A percentile compares a stretch with the other conserved stretches of the same genome.
phyloP scores from a whole-genome alignment of 352 stramenopile species.

The Phytophthora syringae region DNA sequence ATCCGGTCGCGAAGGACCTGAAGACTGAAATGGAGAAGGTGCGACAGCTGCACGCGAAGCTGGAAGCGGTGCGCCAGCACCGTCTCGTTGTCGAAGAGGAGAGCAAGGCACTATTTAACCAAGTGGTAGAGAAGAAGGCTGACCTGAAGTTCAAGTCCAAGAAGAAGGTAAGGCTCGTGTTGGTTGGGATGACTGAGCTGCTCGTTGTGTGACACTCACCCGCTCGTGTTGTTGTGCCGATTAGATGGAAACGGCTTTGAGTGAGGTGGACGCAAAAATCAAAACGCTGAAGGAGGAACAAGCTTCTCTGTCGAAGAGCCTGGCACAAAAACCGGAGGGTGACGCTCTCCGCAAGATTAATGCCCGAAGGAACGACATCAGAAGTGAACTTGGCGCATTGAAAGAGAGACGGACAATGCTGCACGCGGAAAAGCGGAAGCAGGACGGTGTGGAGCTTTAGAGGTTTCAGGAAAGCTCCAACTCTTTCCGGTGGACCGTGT shows the following conservation, averaged over 20 bases:
- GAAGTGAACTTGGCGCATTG: conserved; percentile 82
- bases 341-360: conserved; percentile 87
- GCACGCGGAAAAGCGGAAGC: conserved; percentile 81
- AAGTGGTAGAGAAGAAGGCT: conserved; percentile 90
- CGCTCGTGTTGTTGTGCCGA: conserved; percentile 2
- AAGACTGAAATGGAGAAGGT: conserved; percentile 90
- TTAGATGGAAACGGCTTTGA: conserved; percentile 82
- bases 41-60: conserved; percentile 81
- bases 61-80: conserved; percentile 86
- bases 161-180: conserved; percentile 62
- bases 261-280: conserved; percentile 84
- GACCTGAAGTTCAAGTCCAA: conserved; percentile 91
- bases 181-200: background rate
- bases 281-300: conserved; percentile 85
- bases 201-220: background rate
- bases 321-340: conserved; percentile 76
- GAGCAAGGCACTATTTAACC: conserved; percentile 90
- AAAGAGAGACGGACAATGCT: conserved; percentile 86
- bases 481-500: conserved; percentile 15
- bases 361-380: conserved; percentile 82
- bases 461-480: conserved; percentile 15
- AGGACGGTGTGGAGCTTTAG: conserved; percentile 69
- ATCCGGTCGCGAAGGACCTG: conserved; percentile 82
- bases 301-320: conserved; percentile 73
- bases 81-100: conserved; percentile 88